These are phyloP conservation scores for Bothriochloa decipiens DNA, from an alignment of 176 grass and related monocot genomes.

Conservation along the genomic window DNA sequence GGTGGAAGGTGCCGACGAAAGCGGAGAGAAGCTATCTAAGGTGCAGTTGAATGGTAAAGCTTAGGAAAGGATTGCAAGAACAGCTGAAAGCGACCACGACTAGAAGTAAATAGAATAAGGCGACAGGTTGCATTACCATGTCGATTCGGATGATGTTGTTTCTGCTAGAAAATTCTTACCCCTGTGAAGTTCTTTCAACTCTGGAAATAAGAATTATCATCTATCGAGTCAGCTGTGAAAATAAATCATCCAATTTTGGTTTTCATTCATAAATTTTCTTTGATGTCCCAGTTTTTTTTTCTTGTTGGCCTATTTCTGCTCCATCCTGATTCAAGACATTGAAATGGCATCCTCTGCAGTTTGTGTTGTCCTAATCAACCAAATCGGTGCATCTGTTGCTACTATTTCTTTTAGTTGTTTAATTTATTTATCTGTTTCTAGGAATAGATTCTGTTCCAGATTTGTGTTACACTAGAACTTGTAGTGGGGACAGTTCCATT, in stretches of 20 bases:
- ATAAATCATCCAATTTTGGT: constrained; percentile 10
- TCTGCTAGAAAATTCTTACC: constrained; percentile 13
- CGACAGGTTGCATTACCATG: not conserved
- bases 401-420: not conserved
- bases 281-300: not conserved
- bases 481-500: not conserved
- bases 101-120: constrained; percentile 54
- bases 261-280: not conserved
- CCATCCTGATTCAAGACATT: not conserved
- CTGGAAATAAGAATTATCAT: constrained; percentile 40
- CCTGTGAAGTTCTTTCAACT: constrained; percentile 18
- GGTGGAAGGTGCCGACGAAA: constrained; percentile 35
- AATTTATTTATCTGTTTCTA: not conserved
- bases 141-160: constrained; percentile 22
- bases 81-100: constrained; percentile 1
- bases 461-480: not conserved
- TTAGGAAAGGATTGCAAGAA: constrained; percentile 15
- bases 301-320: not conserved
- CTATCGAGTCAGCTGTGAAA: constrained; percentile 32
- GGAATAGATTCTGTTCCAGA: constrained; percentile 11
- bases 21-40: constrained; percentile 48
- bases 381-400: not conserved
- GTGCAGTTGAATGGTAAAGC: constrained; percentile 64
- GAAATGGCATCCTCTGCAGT: not conserved
- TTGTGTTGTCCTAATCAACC: not conserved